A percentile compares a stretch with the other conserved stretches of the same genome.
These are phyloP conservation scores for Fusarium redolens DNA, from an alignment of 2,329 filamentous ascomycete genomes.

Conservation along the genomic window DNA sequence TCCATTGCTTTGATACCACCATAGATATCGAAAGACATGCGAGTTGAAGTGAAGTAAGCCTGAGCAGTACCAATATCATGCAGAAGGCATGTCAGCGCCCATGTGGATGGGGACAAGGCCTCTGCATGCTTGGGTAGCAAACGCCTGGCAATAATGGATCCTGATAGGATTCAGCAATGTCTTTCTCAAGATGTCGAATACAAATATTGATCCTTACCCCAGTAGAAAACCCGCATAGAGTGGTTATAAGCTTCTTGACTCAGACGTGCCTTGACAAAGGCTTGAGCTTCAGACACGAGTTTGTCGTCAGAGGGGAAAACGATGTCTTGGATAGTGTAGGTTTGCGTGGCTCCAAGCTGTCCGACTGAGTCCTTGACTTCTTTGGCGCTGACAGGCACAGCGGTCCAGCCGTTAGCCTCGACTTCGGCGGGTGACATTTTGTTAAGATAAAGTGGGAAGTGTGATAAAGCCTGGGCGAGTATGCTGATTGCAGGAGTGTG, in stretches of 20 bases:
- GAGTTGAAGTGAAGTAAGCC: conserved; percentile 2
- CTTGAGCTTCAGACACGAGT: conserved; percentile 57
- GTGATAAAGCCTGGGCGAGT: no score
- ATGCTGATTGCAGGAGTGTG: no score
- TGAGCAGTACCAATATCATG: conserved; percentile 65
- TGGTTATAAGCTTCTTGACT: conserved; percentile 72
- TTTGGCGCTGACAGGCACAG: no score
- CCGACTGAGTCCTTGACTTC: no score
- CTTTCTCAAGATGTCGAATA: no score
- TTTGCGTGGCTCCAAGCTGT: no score
- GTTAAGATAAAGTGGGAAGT: no score
- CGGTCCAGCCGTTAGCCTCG: no score
- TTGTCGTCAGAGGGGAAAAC: conserved; percentile 59
- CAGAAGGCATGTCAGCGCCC: conserved; percentile 72
- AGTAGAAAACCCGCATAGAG: conserved; percentile 77
- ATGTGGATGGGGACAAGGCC: conserved; percentile 55
- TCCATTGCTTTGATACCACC: conserved; percentile 12
- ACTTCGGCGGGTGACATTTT: no score
- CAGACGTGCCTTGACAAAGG: conserved; percentile 63
- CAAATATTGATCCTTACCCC: conserved; percentile 35
- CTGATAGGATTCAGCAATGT: conserved; percentile 35
- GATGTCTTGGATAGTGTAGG: conserved; percentile 50
- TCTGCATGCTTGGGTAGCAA: conserved; percentile 55
- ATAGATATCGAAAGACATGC: conserved; percentile 12
- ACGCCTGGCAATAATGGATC: conserved; percentile 55